Conservation (phyloP, 108 stramenopile species). For the Pseudonitzschia pungens region DNA sequence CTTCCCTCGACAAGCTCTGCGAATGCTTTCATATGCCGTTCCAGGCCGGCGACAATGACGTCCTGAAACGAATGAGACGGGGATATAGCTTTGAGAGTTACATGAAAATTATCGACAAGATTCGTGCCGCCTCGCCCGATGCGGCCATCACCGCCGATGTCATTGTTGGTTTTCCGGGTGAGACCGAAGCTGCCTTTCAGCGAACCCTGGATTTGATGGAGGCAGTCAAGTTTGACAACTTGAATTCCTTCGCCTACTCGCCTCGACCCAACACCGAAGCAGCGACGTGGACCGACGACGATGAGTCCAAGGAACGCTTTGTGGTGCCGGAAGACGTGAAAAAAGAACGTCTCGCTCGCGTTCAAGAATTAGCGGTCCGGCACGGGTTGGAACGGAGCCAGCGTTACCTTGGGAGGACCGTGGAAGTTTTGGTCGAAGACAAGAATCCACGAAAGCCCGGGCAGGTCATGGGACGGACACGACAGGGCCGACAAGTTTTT, state of each 20-base stretch:
- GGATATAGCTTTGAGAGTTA: slow-evolving; percentile 91
- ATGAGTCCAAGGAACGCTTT: background rate
- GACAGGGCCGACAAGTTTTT: slow-evolving; percentile 87
- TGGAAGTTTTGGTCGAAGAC: slow-evolving; percentile 91
- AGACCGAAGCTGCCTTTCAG: slow-evolving; percentile 94
- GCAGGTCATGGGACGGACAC: slow-evolving; percentile 88
- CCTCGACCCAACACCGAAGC: slow-evolving; percentile 86
- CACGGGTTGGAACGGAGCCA: slow-evolving; percentile 86
- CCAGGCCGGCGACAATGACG: slow-evolving; percentile 86
- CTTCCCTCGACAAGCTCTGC: slow-evolving; percentile 73
- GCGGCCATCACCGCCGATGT: slow-evolving; percentile 93
- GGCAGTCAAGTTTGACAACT: slow-evolving; percentile 77
- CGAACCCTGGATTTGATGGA: slow-evolving; percentile 91
- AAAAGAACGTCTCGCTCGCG: slow-evolving; percentile 81
- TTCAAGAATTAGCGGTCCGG: slow-evolving; percentile 73
- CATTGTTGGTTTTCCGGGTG: slow-evolving; percentile 97
- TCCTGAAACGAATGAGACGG: slow-evolving; percentile 81
- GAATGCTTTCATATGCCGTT: slow-evolving; percentile 93
- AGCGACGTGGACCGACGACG: slow-evolving; percentile 60
- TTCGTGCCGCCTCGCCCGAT: slow-evolving; percentile 76
- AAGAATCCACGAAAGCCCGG: slow-evolving; percentile 74
- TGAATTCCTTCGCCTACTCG: slow-evolving; percentile 81
- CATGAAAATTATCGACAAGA: slow-evolving; percentile 85
- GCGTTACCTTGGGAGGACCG: slow-evolving; percentile 76
- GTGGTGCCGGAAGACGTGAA: slow-evolving; percentile 80